These are phyloP conservation scores for Flaveria ramosissima DNA, from an alignment of 129 eudicot species.

Conservation along the genomic window DNA sequence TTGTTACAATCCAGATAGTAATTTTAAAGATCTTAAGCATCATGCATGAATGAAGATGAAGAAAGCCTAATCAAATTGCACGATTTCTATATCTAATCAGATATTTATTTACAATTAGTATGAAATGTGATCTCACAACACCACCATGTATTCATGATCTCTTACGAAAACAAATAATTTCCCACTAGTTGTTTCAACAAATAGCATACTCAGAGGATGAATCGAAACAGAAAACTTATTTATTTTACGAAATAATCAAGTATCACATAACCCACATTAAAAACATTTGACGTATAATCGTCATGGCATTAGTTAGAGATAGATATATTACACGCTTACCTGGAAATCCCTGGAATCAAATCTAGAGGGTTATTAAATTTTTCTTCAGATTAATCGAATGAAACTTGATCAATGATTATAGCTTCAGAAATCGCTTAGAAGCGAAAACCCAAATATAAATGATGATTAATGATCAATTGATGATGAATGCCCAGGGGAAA, in stretches of 20 bases:
- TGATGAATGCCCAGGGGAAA: not conserved
- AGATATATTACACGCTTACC: slow-evolving; percentile 18
- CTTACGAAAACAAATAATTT: not conserved
- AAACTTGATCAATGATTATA: slow-evolving; percentile 4
- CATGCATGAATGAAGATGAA: not conserved
- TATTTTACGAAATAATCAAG: not conserved
- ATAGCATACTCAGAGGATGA: too few species aligned
- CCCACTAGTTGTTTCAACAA: not conserved
- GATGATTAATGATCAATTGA: slow-evolving; percentile 2
- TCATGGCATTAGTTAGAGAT: not conserved
- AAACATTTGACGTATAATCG: not conserved
- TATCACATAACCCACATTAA: not conserved
- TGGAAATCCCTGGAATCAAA: slow-evolving; percentile 18
- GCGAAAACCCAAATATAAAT: not conserved
- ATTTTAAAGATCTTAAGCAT: not conserved
- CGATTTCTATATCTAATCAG: not conserved
- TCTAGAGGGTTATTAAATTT: slow-evolving; percentile 19
- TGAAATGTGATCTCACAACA: not conserved
- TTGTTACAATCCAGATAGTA: not conserved
- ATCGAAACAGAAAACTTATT: not conserved
- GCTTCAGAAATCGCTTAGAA: slow-evolving; percentile 14
- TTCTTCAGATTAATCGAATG: slow-evolving; percentile 16
- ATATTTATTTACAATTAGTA: too few species aligned
- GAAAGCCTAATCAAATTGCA: not conserved
- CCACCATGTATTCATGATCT: not conserved